Percentiles rank a stretch among this genome's conserved stretches.
These are phyloP conservation scores for Smittium mucronatum DNA, from an alignment of 371 early-diverging fungal species.

Conservation along the genomic window DNA sequence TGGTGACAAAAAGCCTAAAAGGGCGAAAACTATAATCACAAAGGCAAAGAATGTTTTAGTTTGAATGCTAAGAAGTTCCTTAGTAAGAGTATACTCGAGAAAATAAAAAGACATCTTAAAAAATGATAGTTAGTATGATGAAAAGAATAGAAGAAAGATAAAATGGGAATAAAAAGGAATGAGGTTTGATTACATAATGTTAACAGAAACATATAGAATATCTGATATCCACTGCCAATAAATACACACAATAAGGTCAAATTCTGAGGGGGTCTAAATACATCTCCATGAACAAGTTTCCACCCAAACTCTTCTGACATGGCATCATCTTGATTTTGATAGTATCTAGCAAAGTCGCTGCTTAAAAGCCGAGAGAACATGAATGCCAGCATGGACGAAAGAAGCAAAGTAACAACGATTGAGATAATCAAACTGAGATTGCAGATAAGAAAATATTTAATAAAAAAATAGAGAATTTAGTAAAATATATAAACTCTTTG, in stretches of 20 bases:
- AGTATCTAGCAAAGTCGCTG: constrained; percentile 79
- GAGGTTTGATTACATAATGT: constrained; percentile 36
- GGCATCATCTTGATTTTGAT: constrained; percentile 64
- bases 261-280: constrained; percentile 74
- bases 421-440: constrained; percentile 77
- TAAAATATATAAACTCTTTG: too few species aligned
- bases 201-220: constrained; percentile 70
- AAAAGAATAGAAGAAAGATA: too few species aligned
- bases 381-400: constrained; percentile 79
- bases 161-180: too few species aligned
- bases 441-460: too few species aligned
- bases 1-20: constrained; percentile 92
- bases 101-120: too few species aligned
- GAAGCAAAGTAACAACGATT: constrained; percentile 75
- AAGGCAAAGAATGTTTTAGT: not conserved
- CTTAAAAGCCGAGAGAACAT: constrained; percentile 68
- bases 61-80: not conserved
- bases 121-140: too few species aligned
- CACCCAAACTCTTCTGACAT: constrained; percentile 85
- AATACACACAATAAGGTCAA: constrained; percentile 71
- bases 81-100: too few species aligned
- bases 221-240: constrained; percentile 81
- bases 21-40: constrained; percentile 57
- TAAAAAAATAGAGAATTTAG: too few species aligned
- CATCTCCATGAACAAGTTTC: constrained; percentile 84